Conservation (phyloP, 2,329 filamentous ascomycete species). For the Lecanicillium sp. region DNA sequence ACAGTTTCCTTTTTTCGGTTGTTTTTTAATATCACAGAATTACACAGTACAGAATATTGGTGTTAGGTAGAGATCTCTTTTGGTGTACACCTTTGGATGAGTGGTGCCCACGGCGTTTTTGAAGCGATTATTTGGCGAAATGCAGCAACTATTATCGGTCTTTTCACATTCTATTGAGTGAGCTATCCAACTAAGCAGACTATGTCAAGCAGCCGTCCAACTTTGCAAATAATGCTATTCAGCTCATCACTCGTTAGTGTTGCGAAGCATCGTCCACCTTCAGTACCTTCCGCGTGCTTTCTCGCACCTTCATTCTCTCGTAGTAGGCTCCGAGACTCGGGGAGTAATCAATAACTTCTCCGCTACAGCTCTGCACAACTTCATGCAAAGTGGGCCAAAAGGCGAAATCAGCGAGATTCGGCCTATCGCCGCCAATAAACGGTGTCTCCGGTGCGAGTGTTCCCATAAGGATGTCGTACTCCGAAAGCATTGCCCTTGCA, state of each 20-base stretch:
- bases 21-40: background rate
- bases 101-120: background rate
- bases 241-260: too few species aligned
- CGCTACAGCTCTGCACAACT: slow-evolving; percentile 27
- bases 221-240: background rate
- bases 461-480: slow-evolving; percentile 27
- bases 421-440: slow-evolving; percentile 36
- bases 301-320: slow-evolving; percentile 16
- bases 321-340: slow-evolving; percentile 30
- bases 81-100: too few species aligned
- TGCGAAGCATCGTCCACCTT: background rate
- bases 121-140: background rate
- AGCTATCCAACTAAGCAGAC: background rate
- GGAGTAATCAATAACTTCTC: slow-evolving; percentile 21
- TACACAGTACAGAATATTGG: too few species aligned
- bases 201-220: background rate
- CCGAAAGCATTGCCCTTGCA: slow-evolving; percentile 24
- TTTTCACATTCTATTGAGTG: background rate
- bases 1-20: background rate
- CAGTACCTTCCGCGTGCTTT: slow-evolving; percentile 14
- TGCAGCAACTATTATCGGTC: too few species aligned
- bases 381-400: slow-evolving; percentile 48
- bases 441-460: slow-evolving; percentile 21
- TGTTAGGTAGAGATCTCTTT: too few species aligned
- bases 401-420: slow-evolving; percentile 46